Evolutionary conservation across 1,284 basidiomycete species (phyloP).

Genomic region (Sporisorium sorghi): DNA sequence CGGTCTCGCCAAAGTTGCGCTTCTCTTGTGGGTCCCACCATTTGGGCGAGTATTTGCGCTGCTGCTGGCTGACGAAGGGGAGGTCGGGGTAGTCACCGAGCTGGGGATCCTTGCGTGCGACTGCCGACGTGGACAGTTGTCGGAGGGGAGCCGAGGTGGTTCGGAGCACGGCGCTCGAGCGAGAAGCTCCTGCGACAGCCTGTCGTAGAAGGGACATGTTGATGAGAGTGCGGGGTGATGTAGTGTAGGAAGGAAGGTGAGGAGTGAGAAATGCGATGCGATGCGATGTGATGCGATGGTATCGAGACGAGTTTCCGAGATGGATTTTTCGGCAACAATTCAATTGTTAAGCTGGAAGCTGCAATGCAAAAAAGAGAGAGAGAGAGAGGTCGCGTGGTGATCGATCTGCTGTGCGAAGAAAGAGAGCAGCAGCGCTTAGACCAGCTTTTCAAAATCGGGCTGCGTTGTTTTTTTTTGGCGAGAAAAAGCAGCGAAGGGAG

Average conservation of each 20-base stretch:
- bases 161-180: constrained; percentile 25
- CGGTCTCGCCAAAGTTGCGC: constrained; percentile 67
- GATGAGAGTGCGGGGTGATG: background rate
- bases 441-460: constrained; percentile 11
- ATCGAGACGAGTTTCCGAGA: background rate
- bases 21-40: constrained; percentile 69
- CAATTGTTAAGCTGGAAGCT: no score
- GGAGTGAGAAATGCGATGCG: constrained; percentile 9
- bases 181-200: constrained; percentile 35
- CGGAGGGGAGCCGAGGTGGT: constrained; percentile 22
- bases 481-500: background rate
- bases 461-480: background rate
- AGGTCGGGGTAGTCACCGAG: constrained; percentile 68
- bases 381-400: constrained; percentile 8
- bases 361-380: no score
- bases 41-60: constrained; percentile 60
- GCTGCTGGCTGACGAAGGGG: constrained; percentile 56
- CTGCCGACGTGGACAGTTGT: constrained; percentile 32
- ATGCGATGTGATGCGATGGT: constrained; percentile 35
- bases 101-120: constrained; percentile 61
- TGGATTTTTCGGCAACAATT: background rate
- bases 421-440: constrained; percentile 19
- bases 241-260: constrained; percentile 1
- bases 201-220: constrained; percentile 52
- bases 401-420: constrained; percentile 15